Evolutionary conservation across 305 asterid species (phyloP).

Genomic region (Solanum hybrid): DNA sequence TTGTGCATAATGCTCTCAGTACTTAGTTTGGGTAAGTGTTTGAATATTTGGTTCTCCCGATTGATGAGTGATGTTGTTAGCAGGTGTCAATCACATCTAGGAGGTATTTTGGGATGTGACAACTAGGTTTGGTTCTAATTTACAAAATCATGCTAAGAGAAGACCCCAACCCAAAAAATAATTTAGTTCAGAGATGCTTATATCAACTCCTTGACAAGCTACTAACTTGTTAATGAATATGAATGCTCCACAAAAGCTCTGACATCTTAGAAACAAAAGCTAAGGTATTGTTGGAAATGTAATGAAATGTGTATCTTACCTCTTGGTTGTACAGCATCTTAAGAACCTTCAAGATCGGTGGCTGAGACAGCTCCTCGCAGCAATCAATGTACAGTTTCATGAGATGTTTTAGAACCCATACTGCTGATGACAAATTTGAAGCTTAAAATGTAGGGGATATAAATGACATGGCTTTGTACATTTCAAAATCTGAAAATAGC

Average conservation of each 20-base stretch:
- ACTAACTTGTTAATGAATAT: not conserved
- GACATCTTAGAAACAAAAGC: not conserved
- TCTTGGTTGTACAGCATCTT: conserved; percentile 69
- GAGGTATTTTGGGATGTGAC: not conserved
- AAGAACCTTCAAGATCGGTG: conserved; percentile 60
- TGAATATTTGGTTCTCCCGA: not conserved
- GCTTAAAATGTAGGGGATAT: not conserved
- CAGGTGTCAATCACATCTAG: not conserved
- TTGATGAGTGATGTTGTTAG: not conserved
- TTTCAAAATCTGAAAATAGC: not conserved
- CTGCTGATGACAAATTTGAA: conserved; percentile 29
- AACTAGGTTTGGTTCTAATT: not conserved
- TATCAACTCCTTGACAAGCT: not conserved
- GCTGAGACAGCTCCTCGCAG: conserved; percentile 60
- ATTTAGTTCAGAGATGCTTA: not conserved
- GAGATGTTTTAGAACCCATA: conserved; percentile 70
- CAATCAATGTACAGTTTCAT: conserved; percentile 72
- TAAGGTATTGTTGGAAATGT: not conserved
- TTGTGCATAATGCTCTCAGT: not conserved
- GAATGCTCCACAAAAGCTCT: not conserved
- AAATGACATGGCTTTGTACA: not conserved
- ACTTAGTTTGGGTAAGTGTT: not conserved
- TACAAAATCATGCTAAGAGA: not conserved
- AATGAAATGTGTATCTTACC: conserved; percentile 32
- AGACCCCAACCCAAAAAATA: not conserved